Conservation (phyloP, 176 grass and related monocot genomes). For the Dendrocalamus sinicus region DNA sequence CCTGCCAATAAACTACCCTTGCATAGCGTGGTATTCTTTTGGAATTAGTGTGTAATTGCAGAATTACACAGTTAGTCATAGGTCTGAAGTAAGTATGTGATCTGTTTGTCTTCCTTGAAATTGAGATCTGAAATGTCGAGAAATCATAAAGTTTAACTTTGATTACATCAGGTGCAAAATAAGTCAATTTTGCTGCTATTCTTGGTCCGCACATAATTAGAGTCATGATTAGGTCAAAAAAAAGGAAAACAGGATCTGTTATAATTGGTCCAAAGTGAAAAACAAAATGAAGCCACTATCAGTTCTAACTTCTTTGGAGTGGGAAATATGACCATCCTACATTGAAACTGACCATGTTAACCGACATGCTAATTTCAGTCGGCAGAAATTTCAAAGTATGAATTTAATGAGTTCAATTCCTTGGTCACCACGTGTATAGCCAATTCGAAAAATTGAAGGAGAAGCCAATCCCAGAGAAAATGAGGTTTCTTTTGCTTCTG, state of each 20-base stretch:
- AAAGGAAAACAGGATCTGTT: constrained; percentile 20
- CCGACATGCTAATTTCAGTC: not conserved
- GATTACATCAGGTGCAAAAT: constrained; percentile 38
- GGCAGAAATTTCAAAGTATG: constrained; percentile 16
- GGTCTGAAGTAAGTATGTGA: not conserved
- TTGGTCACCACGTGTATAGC: constrained; percentile 19
- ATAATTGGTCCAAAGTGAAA: constrained; percentile 53
- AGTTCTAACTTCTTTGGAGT: constrained; percentile 3
- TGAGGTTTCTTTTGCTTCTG: constrained; percentile 52
- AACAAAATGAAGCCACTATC: not conserved
- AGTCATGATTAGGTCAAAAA: constrained; percentile 32
- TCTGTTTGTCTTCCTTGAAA: not conserved
- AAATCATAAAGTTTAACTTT: not conserved
- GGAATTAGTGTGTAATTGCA: constrained; percentile 1
- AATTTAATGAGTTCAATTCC: constrained; percentile 12
- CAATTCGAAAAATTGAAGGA: constrained; percentile 42
- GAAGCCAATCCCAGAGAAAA: constrained; percentile 46
- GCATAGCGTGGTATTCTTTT: not conserved
- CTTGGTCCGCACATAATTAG: constrained; percentile 43
- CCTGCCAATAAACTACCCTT: not conserved
- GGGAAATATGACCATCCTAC: constrained; percentile 39
- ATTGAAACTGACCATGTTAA: constrained; percentile 31
- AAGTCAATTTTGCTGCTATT: constrained; percentile 39
- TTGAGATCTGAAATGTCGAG: constrained; percentile 5
- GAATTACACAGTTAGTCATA: not conserved